Conservation (phyloP, 2,329 filamentous ascomycete species). For the Pestalotiopsis sp. region DNA sequence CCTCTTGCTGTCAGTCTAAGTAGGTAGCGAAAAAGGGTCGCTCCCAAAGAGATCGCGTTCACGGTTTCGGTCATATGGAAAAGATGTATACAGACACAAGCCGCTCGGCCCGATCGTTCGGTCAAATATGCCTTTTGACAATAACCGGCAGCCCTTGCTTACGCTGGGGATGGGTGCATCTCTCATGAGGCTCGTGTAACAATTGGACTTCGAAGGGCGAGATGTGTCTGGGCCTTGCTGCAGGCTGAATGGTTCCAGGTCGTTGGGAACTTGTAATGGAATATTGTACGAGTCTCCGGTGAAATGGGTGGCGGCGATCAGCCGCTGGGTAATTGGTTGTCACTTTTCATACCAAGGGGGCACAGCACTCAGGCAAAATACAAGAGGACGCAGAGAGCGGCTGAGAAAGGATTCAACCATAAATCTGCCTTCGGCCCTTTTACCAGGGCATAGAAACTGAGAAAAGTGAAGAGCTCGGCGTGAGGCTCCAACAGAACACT, state of each 20-base stretch:
- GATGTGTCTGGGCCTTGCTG: not conserved
- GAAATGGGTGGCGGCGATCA: not conserved
- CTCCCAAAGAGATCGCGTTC: too few species aligned
- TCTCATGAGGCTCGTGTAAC: too few species aligned
- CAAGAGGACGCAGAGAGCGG: not conserved
- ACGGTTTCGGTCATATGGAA: too few species aligned
- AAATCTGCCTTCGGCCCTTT: not conserved
- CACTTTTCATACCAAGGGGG: not conserved
- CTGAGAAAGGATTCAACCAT: not conserved
- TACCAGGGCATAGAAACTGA: not conserved
- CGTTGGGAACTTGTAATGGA: not conserved
- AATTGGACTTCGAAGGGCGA: too few species aligned
- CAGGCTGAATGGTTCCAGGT: not conserved
- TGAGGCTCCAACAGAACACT: too few species aligned
- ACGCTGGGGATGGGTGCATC: not conserved
- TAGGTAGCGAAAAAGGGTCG: too few species aligned
- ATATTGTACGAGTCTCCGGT: not conserved
- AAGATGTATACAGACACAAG: too few species aligned
- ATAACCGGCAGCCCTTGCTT: not conserved
- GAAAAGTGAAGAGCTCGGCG: too few species aligned
- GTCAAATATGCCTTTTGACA: too few species aligned
- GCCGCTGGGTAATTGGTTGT: not conserved
- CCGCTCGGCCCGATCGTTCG: too few species aligned
- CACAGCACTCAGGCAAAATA: not conserved
- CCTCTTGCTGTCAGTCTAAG: too few species aligned